Evolutionary conservation across 2,329 filamentous ascomycete genomes (phyloP).

Genomic region (Emmonsiellopsis sp.): DNA sequence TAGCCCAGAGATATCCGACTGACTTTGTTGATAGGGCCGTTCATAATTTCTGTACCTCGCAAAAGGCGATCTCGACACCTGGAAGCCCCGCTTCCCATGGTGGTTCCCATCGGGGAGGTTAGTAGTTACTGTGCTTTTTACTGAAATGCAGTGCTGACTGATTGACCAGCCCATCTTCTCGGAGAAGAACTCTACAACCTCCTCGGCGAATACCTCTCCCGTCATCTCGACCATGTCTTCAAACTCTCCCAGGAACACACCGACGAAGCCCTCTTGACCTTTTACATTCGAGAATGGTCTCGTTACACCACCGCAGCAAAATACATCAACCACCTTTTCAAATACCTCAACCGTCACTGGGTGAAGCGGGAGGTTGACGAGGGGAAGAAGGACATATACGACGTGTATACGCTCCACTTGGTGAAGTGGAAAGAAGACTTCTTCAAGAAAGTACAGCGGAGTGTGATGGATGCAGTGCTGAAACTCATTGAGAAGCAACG

Average conservation of each 20-base stretch:
- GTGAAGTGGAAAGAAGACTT: constrained; percentile 93
- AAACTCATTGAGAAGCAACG: constrained; percentile 95
- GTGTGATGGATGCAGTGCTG: constrained; percentile 91
- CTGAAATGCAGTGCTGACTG: constrained; percentile 9
- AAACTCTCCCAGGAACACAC: constrained; percentile 66
- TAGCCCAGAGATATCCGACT: neutral
- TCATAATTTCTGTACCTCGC: constrained; percentile 98
- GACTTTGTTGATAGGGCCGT: constrained; percentile 54
- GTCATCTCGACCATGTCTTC: constrained; percentile 64
- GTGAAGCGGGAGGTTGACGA: constrained; percentile 98
- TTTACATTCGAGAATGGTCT: constrained; percentile 95
- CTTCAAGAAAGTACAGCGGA: constrained; percentile 71
- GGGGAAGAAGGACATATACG: constrained; percentile 95
- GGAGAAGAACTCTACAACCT: constrained; percentile 95
- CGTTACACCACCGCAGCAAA: constrained; percentile 92
- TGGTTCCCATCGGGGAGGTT: constrained; percentile 63
- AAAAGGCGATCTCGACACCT: constrained; percentile 67
- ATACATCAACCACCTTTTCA: constrained; percentile 94
- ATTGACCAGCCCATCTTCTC: constrained; percentile 68
- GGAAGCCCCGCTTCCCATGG: constrained; percentile 34
- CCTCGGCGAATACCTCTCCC: constrained; percentile 72
- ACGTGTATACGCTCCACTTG: constrained; percentile 93
- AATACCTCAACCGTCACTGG: constrained; percentile 96
- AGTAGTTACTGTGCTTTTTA: constrained; percentile 8
- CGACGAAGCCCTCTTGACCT: constrained; percentile 80